Conservation (phyloP, 192 early-diverging fungal species). For the Gorgonomyces haynaldii region DNA sequence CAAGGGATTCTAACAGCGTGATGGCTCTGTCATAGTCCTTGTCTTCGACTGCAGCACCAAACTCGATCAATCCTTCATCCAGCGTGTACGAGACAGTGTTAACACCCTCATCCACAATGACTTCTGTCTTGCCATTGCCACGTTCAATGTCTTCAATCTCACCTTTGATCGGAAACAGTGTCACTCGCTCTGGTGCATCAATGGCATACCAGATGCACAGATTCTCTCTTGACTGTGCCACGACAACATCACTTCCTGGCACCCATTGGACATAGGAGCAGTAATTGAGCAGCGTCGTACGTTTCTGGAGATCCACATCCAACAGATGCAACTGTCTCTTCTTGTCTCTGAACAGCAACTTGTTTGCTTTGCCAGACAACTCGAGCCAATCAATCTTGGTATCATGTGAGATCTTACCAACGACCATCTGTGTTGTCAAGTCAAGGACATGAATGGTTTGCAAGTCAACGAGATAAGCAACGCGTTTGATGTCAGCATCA, state of each 20-base stretch:
- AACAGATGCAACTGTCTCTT: constrained; percentile 46
- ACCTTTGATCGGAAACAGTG: constrained; percentile 56
- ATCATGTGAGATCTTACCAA: constrained; percentile 43
- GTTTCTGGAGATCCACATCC: constrained; percentile 32
- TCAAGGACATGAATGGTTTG: constrained; percentile 52
- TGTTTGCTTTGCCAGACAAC: constrained; percentile 53
- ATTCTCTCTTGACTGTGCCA: constrained; percentile 44
- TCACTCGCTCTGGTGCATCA: constrained; percentile 49
- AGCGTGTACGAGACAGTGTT: constrained; percentile 57
- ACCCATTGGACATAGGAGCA: constrained; percentile 62
- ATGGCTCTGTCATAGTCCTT: constrained; percentile 55
- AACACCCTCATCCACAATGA: constrained; percentile 56
- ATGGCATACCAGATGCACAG: constrained; percentile 60
- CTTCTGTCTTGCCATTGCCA: constrained; percentile 45
- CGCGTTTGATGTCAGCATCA: constrained; percentile 40
- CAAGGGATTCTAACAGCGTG: constrained; percentile 47
- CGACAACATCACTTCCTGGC: constrained; percentile 51
- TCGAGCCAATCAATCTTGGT: constrained; percentile 52
- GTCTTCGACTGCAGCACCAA: constrained; percentile 52
- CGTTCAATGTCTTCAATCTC: constrained; percentile 57
- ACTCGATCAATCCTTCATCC: constrained; percentile 57
- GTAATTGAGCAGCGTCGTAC: constrained; percentile 41
- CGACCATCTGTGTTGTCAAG: constrained; percentile 25
- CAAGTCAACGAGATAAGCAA: constrained; percentile 50
- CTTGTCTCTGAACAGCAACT: constrained; percentile 51